phyloP scores from a whole-genome alignment of 805 yeast species.

The Candida berthetii region DNA sequence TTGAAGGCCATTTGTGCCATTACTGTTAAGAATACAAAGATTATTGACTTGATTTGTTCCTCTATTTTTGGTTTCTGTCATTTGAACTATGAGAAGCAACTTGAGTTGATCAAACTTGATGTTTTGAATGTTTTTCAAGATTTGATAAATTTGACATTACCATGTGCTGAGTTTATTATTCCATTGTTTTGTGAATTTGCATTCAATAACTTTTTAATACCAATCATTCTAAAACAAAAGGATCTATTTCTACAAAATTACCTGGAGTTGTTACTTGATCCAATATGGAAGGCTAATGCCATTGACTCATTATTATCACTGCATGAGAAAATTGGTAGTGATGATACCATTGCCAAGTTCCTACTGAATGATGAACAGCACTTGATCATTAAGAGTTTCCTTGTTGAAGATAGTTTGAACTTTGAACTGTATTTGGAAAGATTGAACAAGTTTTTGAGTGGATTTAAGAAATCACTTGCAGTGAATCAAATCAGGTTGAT shows the following conservation, averaged over 20 bases:
- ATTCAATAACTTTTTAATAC: conserved; percentile 29
- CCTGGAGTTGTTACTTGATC: conserved; percentile 33
- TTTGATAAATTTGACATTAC: conserved; percentile 30
- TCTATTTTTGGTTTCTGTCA: conserved; percentile 40
- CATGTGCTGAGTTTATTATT: conserved; percentile 39
- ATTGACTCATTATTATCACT: conserved; percentile 29
- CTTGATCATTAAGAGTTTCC: conserved; percentile 33
- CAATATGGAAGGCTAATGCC: conserved; percentile 48
- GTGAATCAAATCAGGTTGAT: conserved; percentile 15
- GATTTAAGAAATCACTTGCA: conserved; percentile 7
- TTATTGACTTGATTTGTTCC: conserved; percentile 34
- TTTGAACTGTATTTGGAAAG: conserved; percentile 37
- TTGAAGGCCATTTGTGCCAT: conserved; percentile 4
- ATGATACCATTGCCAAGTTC: conserved; percentile 20
- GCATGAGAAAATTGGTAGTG: conserved; percentile 30
- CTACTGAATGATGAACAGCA: conserved; percentile 21
- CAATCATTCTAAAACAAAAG: conserved; percentile 21
- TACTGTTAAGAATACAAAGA: conserved; percentile 25
- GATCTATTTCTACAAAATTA: conserved; percentile 24
- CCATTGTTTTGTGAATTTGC: conserved; percentile 44
- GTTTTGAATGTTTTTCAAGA: conserved; percentile 31
- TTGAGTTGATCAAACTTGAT: conserved; percentile 32
- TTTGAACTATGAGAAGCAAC: conserved; percentile 33
- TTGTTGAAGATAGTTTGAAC: conserved; percentile 32
- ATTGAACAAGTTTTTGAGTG: conserved; percentile 26